Evolutionary conservation across 805 yeast species (phyloP), one percentile per base, ranked within the genome.

Genomic region (Hanseniaspora valbyensis): DNA sequence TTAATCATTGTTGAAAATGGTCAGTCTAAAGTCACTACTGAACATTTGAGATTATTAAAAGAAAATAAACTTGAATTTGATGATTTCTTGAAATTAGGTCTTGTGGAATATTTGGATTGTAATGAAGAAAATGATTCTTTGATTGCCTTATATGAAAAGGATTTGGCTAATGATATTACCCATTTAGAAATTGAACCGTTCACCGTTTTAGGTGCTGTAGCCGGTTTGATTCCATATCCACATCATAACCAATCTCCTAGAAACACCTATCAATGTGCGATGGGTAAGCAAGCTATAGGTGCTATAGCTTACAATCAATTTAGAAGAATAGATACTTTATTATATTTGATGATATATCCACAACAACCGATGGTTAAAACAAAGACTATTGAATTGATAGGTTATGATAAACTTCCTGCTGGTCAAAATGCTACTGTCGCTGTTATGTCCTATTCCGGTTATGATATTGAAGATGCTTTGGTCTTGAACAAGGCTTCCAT

Each of bases 251-350:
- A 85, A 68, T 83, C 94, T 4, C 95, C 95, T 40, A 78, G 95
- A 73, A 85, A 85, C 67, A 85, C 95, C 4, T 85, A 85, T 68
- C 95, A 85, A 67, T 85, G 94, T 74, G 95, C 95, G 63, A 85
- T 85, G 95, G 95, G 95, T 79, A 87, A 51, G 87, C 98, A 92
- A 70, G 98, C 98, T n/a, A 90, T 92, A 66, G 98, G 98, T 58
- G 97, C 97, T 2, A 92, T 92, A 67, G 96, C 95, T 10, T 92
- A 92, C 65, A 92, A 92, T 66, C 98, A 92, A 68, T 85, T 92
- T 69, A 77, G 87, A 63, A 81, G 98, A 66, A 90, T 92, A 57
- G 98, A 92, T 62, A 92, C 98, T 1, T 69, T 92, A 61, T 71
- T 92, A 56, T 92, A 92, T 62, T 72, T 92, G 56, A 85, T 92